These are phyloP conservation scores for Astrephomene gubernaculifera DNA, from an alignment of 139 green algal genomes.

Conservation along the genomic window DNA sequence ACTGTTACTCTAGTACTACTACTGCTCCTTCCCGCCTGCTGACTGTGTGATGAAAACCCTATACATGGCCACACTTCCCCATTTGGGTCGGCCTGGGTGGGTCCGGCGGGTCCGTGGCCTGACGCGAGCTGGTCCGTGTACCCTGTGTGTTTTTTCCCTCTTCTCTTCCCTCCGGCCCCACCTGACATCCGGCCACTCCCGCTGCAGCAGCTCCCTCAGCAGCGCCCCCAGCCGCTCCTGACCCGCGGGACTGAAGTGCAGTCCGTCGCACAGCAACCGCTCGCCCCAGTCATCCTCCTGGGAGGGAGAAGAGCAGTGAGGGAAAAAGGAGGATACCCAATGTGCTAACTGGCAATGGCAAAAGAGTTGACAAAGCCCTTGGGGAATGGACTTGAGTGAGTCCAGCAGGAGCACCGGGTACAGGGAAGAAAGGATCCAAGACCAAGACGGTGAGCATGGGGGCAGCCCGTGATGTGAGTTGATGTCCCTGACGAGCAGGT, in stretches of 20 bases:
- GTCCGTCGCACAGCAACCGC: constrained; percentile 70
- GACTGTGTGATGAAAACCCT: too few relatives aligned
- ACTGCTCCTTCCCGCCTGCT: too few relatives aligned
- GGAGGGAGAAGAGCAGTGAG: not conserved
- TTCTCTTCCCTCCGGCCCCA: not conserved
- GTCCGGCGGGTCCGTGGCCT: not conserved
- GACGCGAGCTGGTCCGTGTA: not conserved
- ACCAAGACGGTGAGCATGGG: not conserved
- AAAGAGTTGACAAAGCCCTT: too few relatives aligned
- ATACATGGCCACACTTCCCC: too few relatives aligned
- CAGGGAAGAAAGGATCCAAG: not conserved
- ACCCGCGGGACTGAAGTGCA: constrained; percentile 79
- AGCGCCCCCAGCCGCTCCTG: constrained; percentile 59
- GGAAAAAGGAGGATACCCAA: too few relatives aligned
- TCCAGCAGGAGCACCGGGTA: not conserved
- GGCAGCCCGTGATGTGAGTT: too few relatives aligned
- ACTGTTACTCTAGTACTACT: too few relatives aligned
- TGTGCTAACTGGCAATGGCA: too few relatives aligned
- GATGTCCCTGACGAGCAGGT: too few relatives aligned
- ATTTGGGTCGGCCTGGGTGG: too few relatives aligned
- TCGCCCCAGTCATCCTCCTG: constrained; percentile 44
- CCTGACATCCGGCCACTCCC: constrained; percentile 62
- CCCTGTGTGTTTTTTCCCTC: not conserved
- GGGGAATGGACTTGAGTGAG: too few relatives aligned
- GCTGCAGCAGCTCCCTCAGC: constrained; percentile 59